Evolutionary conservation across 2,329 filamentous ascomycete genomes (phyloP), one percentile per base, ranked within the genome.

Genomic region (Chrysosphaeria jannelii): DNA sequence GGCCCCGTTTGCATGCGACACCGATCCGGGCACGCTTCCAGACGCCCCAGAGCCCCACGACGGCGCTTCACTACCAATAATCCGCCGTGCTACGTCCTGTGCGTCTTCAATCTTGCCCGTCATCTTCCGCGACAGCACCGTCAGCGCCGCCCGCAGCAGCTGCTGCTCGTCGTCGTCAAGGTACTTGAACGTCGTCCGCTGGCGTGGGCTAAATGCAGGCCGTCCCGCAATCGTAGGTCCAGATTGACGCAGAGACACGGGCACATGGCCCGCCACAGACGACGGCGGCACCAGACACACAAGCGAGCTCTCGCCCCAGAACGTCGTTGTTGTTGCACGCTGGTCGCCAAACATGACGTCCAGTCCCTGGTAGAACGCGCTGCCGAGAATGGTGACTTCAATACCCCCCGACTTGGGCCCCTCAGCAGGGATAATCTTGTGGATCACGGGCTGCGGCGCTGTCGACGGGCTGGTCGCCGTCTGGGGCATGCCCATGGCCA

Each of bases 331-430:
- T 0, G 68, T 54, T 2, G 58, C 57, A 32, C 50, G 53, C 22
- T 51, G 45, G 16, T 55, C 47, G 12, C 79, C 79, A 40, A 91
- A 91, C 43, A 78, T 70, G 25, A 90, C 72, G 30, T 79, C 71
- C 30, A 88, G 54, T 2, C 42, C 70, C 29, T 57, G 67, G 31
- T 64, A 67, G 39, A 90, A 89, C 9, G 67, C 63, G 31, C 65
- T 71, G 10, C 79, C 78, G 6, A 89, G 50, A 26, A 85, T 59
- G 0, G 74, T 81, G 3, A 90, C 75, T 40, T 91, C 78, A 24
- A 75, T 78, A 20, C 78, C 78, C 28, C 78, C 78, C 17, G 61
- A 62, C 28, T 66, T 72, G 5, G 78, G 72, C 0, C 78, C 78
- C 40, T 88, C 72, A 14, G 57, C 57, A 1, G 79, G 78, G 17